phyloP scores from a whole-genome alignment of 805 yeast species.

The Jamesozyma jinghongensis region DNA sequence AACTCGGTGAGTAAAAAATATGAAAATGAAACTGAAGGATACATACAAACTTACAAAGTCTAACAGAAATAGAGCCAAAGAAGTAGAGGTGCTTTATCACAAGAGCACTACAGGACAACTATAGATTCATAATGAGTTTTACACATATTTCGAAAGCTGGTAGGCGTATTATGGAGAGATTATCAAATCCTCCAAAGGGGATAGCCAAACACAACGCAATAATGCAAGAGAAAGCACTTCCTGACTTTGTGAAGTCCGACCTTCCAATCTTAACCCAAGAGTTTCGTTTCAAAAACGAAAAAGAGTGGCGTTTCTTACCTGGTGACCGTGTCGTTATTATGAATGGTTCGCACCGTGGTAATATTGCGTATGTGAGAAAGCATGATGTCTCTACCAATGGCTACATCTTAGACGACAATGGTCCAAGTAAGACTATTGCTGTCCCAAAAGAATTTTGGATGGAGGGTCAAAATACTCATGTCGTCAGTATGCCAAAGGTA shows the following conservation, averaged over 20 bases:
- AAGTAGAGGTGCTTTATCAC: too few species aligned
- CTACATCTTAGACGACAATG: conserved; percentile 55
- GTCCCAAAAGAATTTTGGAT: conserved; percentile 70
- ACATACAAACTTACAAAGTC: background rate
- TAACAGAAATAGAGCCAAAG: too few species aligned
- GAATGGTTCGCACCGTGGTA: conserved; percentile 67
- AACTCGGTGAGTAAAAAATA: background rate
- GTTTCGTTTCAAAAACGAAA: conserved; percentile 33
- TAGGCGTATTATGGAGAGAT: conserved; percentile 28
- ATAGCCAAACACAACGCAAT: conserved; percentile 25
- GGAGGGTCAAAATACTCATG: conserved; percentile 61
- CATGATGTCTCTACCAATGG: conserved; percentile 55
- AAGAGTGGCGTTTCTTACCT: conserved; percentile 52
- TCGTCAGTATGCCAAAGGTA: conserved; percentile 58
- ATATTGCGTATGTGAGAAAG: conserved; percentile 55
- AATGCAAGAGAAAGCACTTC: conserved; percentile 26
- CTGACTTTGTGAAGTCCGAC: conserved; percentile 31
- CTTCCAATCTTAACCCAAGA: conserved; percentile 27
- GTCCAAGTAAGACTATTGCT: conserved; percentile 52
- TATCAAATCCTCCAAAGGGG: conserved; percentile 26
- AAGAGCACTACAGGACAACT: too few species aligned
- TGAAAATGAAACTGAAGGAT: background rate
- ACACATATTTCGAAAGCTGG: conserved; percentile 32
- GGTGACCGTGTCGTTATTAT: conserved; percentile 74
- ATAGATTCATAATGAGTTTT: conserved; percentile 6